phyloP scores from a whole-genome alignment of 1,284 basidiomycete species.

The Austroboletus niveus region DNA sequence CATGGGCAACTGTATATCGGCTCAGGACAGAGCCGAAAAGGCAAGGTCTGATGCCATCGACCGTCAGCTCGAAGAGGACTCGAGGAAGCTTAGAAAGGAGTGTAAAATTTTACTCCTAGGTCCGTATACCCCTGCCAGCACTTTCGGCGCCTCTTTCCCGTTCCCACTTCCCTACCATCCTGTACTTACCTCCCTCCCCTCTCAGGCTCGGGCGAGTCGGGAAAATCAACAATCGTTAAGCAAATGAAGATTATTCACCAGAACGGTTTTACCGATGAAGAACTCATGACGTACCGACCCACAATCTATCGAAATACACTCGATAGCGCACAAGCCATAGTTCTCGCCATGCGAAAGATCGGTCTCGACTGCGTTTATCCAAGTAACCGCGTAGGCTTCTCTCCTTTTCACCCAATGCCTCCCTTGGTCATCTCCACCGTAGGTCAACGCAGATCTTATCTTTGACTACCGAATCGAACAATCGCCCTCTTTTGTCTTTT shows the following conservation, averaged over 20 bases:
- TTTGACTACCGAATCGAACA: constrained; percentile 51
- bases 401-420: accelerated
- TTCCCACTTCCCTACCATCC: neutral
- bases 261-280: constrained; percentile 83
- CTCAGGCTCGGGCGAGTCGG: constrained; percentile 69
- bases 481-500: constrained; percentile 45
- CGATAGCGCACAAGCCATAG: constrained; percentile 87
- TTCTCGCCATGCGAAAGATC: constrained; percentile 88
- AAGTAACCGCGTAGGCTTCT: constrained; percentile 57
- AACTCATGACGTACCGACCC: constrained; percentile 77
- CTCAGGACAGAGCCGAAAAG: constrained; percentile 57
- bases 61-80: constrained; percentile 70
- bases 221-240: constrained; percentile 96
- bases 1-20: constrained; percentile 70
- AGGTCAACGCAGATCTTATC: constrained; percentile 62
- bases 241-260: constrained; percentile 99
- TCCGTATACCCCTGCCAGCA: constrained; percentile 39
- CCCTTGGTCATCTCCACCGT: neutral
- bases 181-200: neutral
- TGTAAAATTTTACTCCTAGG: constrained; percentile 94
- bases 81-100: constrained; percentile 78
- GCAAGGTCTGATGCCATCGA: constrained; percentile 73
- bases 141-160: constrained; percentile 11
- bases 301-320: constrained; percentile 86
- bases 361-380: constrained; percentile 80